Evolutionary conservation across 2,329 filamentous ascomycete genomes (phyloP).

Genomic region (Lachnellula cervina): DNA sequence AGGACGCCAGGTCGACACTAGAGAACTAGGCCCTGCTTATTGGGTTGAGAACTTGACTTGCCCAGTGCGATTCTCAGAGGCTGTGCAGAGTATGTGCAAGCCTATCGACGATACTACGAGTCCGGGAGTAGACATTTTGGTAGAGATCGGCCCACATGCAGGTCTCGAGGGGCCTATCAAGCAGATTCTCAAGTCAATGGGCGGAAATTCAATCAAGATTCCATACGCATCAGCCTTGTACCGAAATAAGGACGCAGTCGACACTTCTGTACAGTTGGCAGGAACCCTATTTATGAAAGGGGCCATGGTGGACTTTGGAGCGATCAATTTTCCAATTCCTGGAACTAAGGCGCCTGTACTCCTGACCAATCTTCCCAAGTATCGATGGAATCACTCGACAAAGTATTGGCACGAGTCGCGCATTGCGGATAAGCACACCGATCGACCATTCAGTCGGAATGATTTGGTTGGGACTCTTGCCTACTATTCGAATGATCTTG

Average conservation of each 20-base stretch:
- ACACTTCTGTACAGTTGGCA: slow-evolving; percentile 41
- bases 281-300: slow-evolving; percentile 44
- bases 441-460: slow-evolving; percentile 40
- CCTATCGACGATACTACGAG: slow-evolving; percentile 3
- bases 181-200: slow-evolving; percentile 37
- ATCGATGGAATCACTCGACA: slow-evolving; percentile 22
- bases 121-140: slow-evolving; percentile 12
- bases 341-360: slow-evolving; percentile 12
- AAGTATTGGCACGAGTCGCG: slow-evolving; percentile 23
- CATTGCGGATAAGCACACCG: slow-evolving; percentile 14
- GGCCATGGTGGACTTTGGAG: slow-evolving; percentile 38
- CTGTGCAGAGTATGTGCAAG: slow-evolving; percentile 30
- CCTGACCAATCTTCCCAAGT: slow-evolving; percentile 20
- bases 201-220: slow-evolving; percentile 38
- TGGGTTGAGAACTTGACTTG: slow-evolving; percentile 45
- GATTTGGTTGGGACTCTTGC: slow-evolving; percentile 44
- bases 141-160: slow-evolving; percentile 36
- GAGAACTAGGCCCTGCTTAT: slow-evolving; percentile 35
- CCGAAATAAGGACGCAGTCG: slow-evolving; percentile 46
- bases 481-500: slow-evolving; percentile 25
- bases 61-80: slow-evolving; percentile 41
- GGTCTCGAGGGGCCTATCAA: slow-evolving; percentile 33
- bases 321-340: slow-evolving; percentile 42
- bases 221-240: slow-evolving; percentile 38
- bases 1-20: slow-evolving; percentile 18